These are phyloP conservation scores for Candida pseudofarinosa DNA, from an alignment of 805 yeast genomes.

Conservation along the genomic window DNA sequence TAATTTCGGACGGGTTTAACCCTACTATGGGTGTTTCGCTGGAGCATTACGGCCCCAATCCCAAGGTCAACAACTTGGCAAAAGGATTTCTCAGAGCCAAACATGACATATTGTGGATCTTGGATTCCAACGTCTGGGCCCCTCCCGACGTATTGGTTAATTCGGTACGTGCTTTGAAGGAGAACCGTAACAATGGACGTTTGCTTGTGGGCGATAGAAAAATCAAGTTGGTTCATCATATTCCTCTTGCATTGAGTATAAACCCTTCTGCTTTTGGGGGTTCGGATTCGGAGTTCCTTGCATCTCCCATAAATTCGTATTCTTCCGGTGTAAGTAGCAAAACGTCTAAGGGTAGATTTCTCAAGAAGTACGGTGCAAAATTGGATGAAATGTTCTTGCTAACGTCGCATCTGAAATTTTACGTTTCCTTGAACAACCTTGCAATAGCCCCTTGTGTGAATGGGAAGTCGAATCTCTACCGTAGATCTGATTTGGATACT, in stretches of 20 bases:
- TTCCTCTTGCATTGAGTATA: conserved; percentile 60
- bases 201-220: conserved; percentile 25
- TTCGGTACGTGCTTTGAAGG: conserved; percentile 51
- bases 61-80: conserved; percentile 82
- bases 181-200: conserved; percentile 51
- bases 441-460: conserved; percentile 85
- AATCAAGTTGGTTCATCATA: conserved; percentile 76
- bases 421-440: conserved; percentile 69
- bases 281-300: conserved; percentile 21
- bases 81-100: conserved; percentile 70
- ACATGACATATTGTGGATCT: conserved; percentile 75
- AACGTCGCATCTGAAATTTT: conserved; percentile 83
- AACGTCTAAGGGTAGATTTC: conserved; percentile 8
- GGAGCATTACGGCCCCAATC: conserved; percentile 74
- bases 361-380: conserved; percentile 50
- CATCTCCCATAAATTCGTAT: conserved; percentile 13
- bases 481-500: conserved; percentile 58
- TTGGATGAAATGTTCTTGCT: conserved; percentile 82
- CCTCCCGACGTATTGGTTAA: conserved; percentile 59
- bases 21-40: conserved; percentile 14
- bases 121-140: conserved; percentile 84
- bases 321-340: neutral
- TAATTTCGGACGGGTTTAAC: conserved; percentile 32
- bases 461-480: conserved; percentile 81
- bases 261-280: conserved; percentile 12